Base-by-base conservation (phyloP, 371 early-diverging fungal genomes). In the Mortierella sp. region DNA sequence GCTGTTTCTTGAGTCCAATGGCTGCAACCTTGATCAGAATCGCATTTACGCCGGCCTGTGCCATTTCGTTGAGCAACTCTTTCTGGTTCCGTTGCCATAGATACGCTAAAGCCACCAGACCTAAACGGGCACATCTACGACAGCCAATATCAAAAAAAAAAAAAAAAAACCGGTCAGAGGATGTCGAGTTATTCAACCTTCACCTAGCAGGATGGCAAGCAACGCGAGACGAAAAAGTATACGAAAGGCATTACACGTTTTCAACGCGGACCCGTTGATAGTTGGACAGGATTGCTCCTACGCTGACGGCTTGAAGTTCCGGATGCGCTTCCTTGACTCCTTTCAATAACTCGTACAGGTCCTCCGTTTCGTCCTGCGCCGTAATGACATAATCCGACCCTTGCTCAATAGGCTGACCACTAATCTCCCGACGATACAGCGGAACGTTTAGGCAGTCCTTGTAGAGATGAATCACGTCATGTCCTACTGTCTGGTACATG, bases 401-500 rank as follows among this genome's bases (percentile, higher is more conserved):
- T 69, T 90, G 90, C 9, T 84, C 76, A 7, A 93, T 78, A 0
- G 98, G 88, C 3, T 71, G 72, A 3, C 98, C 97, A 16, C 65
- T 72, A 41, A 98, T 96, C 42, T 88, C 89, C 34, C 85, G 80
- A 31, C 94, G 86, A 69, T 94, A 96, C 27, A 99, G 80, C 18
- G 99, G 99, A 8, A 99, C 72, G 9, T 86, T 89, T 86, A 99
- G 88, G 80, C 95, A 95, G 61, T 96, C 92, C 12, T 94, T 88
- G 78, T 96, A 93, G 39, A 84, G 80, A 27, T 89, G 83, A 21
- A 98, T 93, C 19, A 92, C 92, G 72, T 95, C 96, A 74, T 95
- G 94, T 3, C 99, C 99, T 12, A 99, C 99, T 0, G 99, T 98
- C 80, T 99, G 99, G 79, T 95, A 99, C 96, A 99, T 96, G 83